Conservation (phyloP, 164 flowering plant genomes). For the Protea cynaroides region DNA sequence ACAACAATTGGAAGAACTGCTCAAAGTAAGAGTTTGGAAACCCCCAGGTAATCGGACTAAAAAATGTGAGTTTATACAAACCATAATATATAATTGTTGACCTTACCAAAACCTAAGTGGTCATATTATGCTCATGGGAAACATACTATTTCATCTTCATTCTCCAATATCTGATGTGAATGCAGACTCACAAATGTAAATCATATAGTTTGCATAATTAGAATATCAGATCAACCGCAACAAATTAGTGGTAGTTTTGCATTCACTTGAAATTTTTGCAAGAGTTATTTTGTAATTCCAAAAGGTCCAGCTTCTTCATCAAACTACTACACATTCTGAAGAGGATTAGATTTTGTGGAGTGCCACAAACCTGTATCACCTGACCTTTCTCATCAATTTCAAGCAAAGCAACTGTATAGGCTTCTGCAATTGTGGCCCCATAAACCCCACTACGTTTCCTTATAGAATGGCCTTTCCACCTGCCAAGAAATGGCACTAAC, state of each 20-base stretch:
- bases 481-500: slow-evolving; percentile 67
- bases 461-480: slow-evolving; percentile 77
- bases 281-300: not conserved
- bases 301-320: not conserved
- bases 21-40: not conserved
- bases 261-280: not conserved
- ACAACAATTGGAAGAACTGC: too few relatives aligned
- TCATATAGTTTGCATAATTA: not conserved
- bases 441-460: slow-evolving; percentile 94
- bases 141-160: too few relatives aligned
- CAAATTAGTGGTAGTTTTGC: not conserved
- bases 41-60: not conserved
- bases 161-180: too few relatives aligned
- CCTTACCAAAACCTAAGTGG: too few relatives aligned
- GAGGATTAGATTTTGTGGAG: not conserved
- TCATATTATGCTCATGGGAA: too few relatives aligned
- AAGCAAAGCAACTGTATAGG: slow-evolving; percentile 56
- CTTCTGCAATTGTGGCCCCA: slow-evolving; percentile 83
- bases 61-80: too few relatives aligned
- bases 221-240: not conserved
- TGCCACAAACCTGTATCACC: slow-evolving; percentile 59
- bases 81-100: too few relatives aligned
- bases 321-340: not conserved
- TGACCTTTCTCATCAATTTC: slow-evolving; percentile 65
- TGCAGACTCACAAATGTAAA: not conserved